A percentile compares a stretch with the other conserved stretches of the same genome.
phyloP scores from a whole-genome alignment of 352 stramenopile genomes.

The Phytopythium aichiense region DNA sequence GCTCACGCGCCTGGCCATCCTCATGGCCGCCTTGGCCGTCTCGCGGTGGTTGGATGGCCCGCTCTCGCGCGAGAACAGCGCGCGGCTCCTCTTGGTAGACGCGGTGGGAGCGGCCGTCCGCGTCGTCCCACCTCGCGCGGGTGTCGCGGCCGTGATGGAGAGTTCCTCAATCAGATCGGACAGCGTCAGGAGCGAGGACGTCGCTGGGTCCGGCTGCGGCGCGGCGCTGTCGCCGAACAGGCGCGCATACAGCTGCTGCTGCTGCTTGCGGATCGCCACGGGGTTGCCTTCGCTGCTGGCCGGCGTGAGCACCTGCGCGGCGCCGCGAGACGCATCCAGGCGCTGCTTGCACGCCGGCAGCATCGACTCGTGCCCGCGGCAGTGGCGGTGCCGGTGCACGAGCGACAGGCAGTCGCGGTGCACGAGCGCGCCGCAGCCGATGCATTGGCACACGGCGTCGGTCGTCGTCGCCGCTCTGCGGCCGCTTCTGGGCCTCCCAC shows the following conservation, averaged over 20 bases:
- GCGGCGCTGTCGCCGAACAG: slow-evolving; percentile 2
- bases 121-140: background rate
- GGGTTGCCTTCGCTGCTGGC: slow-evolving; percentile 10
- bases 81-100: background rate
- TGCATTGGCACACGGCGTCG: slow-evolving; percentile 41
- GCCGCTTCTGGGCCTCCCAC: no score
- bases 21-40: slow-evolving; percentile 15
- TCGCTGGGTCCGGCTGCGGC: background rate
- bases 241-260: slow-evolving; percentile 3
- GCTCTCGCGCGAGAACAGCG: background rate
- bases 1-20: slow-evolving; percentile 30
- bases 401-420: slow-evolving; percentile 55
- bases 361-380: slow-evolving; percentile 27
- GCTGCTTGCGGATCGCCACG: slow-evolving; percentile 3
- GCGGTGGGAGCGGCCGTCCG: background rate
- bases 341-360: slow-evolving; percentile 29
- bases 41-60: slow-evolving; percentile 5
- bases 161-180: slow-evolving; percentile 36
- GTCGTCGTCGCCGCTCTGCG: background rate
- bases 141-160: slow-evolving; percentile 10
- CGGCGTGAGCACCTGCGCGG: slow-evolving; percentile 4
- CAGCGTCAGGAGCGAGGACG: slow-evolving; percentile 18
- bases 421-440: slow-evolving; percentile 43
- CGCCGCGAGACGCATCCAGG: background rate
- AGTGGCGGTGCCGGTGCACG: slow-evolving; percentile 43